Percentiles rank a stretch among this genome's conserved stretches.
These are phyloP conservation scores for Ascochyta clinopodiicola DNA, from an alignment of 2,329 filamentous ascomycete genomes.

Conservation along the genomic window DNA sequence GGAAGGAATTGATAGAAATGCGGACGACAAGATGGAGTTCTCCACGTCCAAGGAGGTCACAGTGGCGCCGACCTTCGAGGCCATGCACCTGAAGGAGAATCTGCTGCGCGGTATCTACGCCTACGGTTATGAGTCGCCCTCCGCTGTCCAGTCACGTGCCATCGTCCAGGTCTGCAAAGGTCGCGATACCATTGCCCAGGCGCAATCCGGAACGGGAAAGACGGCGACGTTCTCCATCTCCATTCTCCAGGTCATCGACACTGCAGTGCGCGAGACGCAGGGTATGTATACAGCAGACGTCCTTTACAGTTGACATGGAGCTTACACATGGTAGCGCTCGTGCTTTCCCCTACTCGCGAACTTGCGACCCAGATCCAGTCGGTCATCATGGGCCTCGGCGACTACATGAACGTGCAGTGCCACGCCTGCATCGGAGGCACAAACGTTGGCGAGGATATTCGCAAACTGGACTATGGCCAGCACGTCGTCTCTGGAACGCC, in stretches of 20 bases:
- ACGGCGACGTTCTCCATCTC: slow-evolving; percentile 96
- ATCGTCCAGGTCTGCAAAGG: slow-evolving; percentile 99
- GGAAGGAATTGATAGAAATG: slow-evolving; percentile 89
- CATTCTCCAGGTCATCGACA: slow-evolving; percentile 95
- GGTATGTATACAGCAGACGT: slow-evolving; percentile 46
- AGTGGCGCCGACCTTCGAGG: slow-evolving; percentile 76
- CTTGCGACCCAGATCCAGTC: slow-evolving; percentile 98
- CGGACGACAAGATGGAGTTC: slow-evolving; percentile 97
- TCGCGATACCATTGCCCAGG: slow-evolving; percentile 97
- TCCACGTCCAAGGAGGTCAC: slow-evolving; percentile 97
- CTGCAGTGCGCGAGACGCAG: slow-evolving; percentile 88
- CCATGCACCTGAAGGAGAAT: slow-evolving; percentile 96
- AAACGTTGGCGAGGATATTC: slow-evolving; percentile 96
- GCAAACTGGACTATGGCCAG: slow-evolving; percentile 95
- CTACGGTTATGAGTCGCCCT: slow-evolving; percentile 98
- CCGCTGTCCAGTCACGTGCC: slow-evolving; percentile 94
- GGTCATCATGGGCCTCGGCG: slow-evolving; percentile 98
- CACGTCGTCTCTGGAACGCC: slow-evolving; percentile 97
- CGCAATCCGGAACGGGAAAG: slow-evolving; percentile 96
- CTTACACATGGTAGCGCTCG: slow-evolving; percentile 67
- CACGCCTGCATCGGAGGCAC: slow-evolving; percentile 98
- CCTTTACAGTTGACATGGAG: not conserved
- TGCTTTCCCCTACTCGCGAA: slow-evolving; percentile 95
- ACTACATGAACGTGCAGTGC: slow-evolving; percentile 99
- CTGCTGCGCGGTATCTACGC: slow-evolving; percentile 96